Evolutionary conservation across 2,329 filamentous ascomycete genomes (phyloP).

Genomic region (Alternaria sp.): DNA sequence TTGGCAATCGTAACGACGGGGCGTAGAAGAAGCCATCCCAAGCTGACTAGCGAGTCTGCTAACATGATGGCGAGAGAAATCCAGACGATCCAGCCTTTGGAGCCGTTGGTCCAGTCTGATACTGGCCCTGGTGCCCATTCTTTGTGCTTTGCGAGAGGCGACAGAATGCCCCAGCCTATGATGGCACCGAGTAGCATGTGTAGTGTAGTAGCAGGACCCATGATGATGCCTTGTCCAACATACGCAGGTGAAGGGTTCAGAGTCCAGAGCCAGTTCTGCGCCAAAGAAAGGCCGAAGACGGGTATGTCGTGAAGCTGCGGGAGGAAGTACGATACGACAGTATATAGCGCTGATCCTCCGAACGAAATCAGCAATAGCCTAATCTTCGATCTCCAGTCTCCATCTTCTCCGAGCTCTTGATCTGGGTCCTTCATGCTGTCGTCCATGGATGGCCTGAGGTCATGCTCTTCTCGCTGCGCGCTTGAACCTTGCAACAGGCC

Average conservation of each 20-base stretch:
- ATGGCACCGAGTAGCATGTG: constrained; percentile 94
- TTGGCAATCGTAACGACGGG: constrained; percentile 62
- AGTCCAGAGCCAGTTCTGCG: constrained; percentile 88
- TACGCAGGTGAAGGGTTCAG: constrained; percentile 97
- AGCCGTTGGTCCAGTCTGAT: constrained; percentile 87
- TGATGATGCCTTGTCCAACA: constrained; percentile 96
- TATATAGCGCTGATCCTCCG: constrained; percentile 65
- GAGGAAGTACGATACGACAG: constrained; percentile 86
- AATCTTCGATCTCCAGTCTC: constrained; percentile 68
- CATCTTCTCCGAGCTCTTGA: constrained; percentile 41
- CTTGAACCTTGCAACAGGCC: constrained; percentile 40
- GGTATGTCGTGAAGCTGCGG: constrained; percentile 86
- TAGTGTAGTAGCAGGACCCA: constrained; percentile 92
- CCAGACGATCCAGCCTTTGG: constrained; percentile 99
- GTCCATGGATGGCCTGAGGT: constrained; percentile 25
- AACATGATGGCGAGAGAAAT: constrained; percentile 96
- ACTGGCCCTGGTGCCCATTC: constrained; percentile 92
- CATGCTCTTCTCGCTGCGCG: constrained; percentile 28
- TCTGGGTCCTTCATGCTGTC: constrained; percentile 17
- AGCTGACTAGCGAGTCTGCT: constrained; percentile 86
- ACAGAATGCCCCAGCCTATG: constrained; percentile 88
- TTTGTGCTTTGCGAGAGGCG: constrained; percentile 81
- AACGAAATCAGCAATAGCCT: constrained; percentile 66
- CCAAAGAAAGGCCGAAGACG: constrained; percentile 77
- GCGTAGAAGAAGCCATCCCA: constrained; percentile 76